A percentile compares a stretch with the other conserved stretches of the same genome.
phyloP scores from a whole-genome alignment of 495 filamentous ascomycete genomes.

The Xylaria curta region DNA sequence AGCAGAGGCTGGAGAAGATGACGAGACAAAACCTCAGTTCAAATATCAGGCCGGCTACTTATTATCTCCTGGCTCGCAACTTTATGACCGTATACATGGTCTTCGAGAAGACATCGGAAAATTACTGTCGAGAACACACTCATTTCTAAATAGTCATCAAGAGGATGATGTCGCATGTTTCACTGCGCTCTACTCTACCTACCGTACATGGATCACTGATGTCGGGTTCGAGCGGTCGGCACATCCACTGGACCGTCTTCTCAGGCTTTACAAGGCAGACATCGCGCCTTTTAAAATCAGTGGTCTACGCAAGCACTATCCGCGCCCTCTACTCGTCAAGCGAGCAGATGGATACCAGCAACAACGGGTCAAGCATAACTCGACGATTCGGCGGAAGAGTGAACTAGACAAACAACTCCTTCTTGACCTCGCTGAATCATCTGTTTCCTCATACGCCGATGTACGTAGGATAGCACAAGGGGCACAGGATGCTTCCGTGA shows the following conservation, averaged over 20 bases:
- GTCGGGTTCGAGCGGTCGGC: conserved; percentile 95
- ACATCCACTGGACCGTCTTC: conserved; percentile 87
- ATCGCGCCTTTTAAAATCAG: conserved; percentile 92
- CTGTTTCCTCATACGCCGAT: conserved; percentile 93
- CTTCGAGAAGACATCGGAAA: conserved; percentile 81
- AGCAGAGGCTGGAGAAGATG: conserved; percentile 77
- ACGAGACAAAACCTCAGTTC: conserved; percentile 80
- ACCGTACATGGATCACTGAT: conserved; percentile 95
- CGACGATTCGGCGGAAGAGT: conserved; percentile 81
- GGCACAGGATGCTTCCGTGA: conserved; percentile 92
- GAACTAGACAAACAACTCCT: conserved; percentile 83
- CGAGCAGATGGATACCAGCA: conserved; percentile 94
- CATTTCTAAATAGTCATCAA: conserved; percentile 81
- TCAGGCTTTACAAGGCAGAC: conserved; percentile 81
- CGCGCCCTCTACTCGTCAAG: conserved; percentile 83
- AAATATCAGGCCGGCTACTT: conserved; percentile 86
- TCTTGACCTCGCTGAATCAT: conserved; percentile 86
- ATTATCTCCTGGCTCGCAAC: conserved; percentile 62
- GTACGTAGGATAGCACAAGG: conserved; percentile 91
- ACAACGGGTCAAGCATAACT: conserved; percentile 91
- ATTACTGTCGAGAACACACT: conserved; percentile 81
- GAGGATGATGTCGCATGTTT: conserved; percentile 97
- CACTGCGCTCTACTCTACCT: conserved; percentile 88
- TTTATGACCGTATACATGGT: conserved; percentile 78
- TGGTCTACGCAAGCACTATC: conserved; percentile 90